Percentiles rank a stretch among this genome's conserved stretches.
phyloP scores from a whole-genome alignment of 208 protist genomes.

The Blechomonas ayalai region DNA sequence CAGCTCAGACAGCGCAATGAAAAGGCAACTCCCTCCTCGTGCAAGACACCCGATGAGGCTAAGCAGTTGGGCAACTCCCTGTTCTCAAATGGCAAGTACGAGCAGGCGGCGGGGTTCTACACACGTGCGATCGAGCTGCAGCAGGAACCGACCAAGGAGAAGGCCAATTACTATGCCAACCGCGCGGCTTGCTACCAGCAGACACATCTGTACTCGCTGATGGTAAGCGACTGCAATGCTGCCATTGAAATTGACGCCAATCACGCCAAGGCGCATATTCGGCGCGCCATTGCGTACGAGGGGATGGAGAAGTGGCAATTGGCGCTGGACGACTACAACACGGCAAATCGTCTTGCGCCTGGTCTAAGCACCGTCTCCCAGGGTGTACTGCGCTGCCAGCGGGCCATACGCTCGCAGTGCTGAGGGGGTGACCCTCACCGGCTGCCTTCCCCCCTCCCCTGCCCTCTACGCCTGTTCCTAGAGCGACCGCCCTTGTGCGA shows the following conservation, averaged over 20 bases:
- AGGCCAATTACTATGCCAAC: slow-evolving; percentile 88
- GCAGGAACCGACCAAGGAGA: slow-evolving; percentile 42
- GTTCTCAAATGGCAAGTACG: slow-evolving; percentile 87
- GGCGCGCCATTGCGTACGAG: slow-evolving; percentile 88
- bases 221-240: slow-evolving; percentile 82
- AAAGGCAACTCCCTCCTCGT: slow-evolving; percentile 56
- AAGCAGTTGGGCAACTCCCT: slow-evolving; percentile 86
- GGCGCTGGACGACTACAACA: slow-evolving; percentile 82
- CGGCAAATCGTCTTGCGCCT: slow-evolving; percentile 46
- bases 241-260: slow-evolving; percentile 67
- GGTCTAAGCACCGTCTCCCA: slow-evolving; percentile 52
- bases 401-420: slow-evolving; percentile 27
- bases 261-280: slow-evolving; percentile 87
- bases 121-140: slow-evolving; percentile 84
- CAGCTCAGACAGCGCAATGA: slow-evolving; percentile 75
- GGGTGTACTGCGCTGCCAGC: slow-evolving; percentile 77
- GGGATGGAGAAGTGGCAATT: slow-evolving; percentile 89
- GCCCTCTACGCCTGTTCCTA: too few species aligned
- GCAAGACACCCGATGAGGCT: slow-evolving; percentile 80
- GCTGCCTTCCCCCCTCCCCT: too few species aligned
- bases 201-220: slow-evolving; percentile 75
- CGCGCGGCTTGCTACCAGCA: slow-evolving; percentile 88
- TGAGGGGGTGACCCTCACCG: too few species aligned
- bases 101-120: slow-evolving; percentile 84
- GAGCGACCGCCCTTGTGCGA: too few species aligned